A percentile compares a stretch with the other conserved stretches of the same genome.
Conservation (phyloP, 2,329 filamentous ascomycete genomes). For the Botrytis porri region DNA sequence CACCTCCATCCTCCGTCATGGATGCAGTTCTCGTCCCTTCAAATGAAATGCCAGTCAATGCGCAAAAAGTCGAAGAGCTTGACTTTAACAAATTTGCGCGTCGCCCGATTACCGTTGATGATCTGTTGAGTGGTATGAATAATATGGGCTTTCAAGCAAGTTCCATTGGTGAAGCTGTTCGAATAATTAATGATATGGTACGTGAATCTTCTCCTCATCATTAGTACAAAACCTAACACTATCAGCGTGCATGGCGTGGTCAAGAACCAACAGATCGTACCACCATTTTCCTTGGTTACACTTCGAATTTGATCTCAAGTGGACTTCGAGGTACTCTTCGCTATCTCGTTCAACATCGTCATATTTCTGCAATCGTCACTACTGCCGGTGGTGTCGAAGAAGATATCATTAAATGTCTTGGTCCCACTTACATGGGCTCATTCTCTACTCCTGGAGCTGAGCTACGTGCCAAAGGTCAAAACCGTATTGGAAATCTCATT, state of each 20-base stretch:
- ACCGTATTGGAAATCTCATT: slow-evolving; percentile 92
- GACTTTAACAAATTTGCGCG: slow-evolving; percentile 83
- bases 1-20: slow-evolving; percentile 60
- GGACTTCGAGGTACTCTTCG: slow-evolving; percentile 87
- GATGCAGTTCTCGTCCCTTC: slow-evolving; percentile 85
- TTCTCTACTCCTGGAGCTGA: slow-evolving; percentile 75
- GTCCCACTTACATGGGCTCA: slow-evolving; percentile 85
- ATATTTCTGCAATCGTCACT: slow-evolving; percentile 90
- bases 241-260: slow-evolving; percentile 74
- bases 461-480: slow-evolving; percentile 81
- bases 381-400: slow-evolving; percentile 95
- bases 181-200: slow-evolving; percentile 96
- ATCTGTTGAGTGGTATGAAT: slow-evolving; percentile 77
- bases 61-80: slow-evolving; percentile 82
- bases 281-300: slow-evolving; percentile 96
- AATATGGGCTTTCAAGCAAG: slow-evolving; percentile 83
- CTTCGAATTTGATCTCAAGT: slow-evolving; percentile 95
- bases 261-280: slow-evolving; percentile 75
- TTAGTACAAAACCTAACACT: background rate
- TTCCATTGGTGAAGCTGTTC: slow-evolving; percentile 79
- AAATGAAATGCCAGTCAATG: slow-evolving; percentile 72
- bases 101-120: slow-evolving; percentile 76
- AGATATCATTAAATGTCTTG: slow-evolving; percentile 97
- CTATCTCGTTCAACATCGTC: slow-evolving; percentile 88
- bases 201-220: background rate